Base-by-base conservation (phyloP, 257 asterid species). In the Solanum pinnatisectum region DNA sequence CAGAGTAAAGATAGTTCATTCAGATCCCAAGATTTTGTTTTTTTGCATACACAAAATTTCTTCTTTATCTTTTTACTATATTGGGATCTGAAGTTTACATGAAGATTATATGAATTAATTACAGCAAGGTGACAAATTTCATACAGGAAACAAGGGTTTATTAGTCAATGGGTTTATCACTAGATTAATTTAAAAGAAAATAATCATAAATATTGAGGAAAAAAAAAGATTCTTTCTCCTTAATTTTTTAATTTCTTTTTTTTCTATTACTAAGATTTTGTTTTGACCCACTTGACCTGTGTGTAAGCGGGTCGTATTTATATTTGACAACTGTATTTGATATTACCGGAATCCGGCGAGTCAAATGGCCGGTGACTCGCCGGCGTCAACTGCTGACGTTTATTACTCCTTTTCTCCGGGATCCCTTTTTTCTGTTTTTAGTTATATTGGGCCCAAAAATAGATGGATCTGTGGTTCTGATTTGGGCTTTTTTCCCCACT, bases 11-110 rank as follows among this genome's bases (percentile, higher is more conserved):
- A 63, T 56, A 84, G 39, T 87, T 44, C 27, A 73, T 74, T 86
- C 86, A 9, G 12, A 73, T 83, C 87, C 60, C 46, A 71, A 60
- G 84, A 84, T 71, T 88, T 88, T 82, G 9, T 15, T 60, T 39
- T 84, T 44, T 44, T 79, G 39, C 73, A 12, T 2, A 5, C 6
- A 82, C 44, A 82, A 18, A 30, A 16, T 5, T 30, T 49, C 2
- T 82, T 82, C 70, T 30, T 46, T 79, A 5, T 10, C 35, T 42
- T 16, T 44, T 44, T 49, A 65, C 72, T 65, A 82, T 32, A 25
- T 81, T 87, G 87, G 87, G 87, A 87, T 87, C 63, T 49, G 68
- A 25, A 77, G 79, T 77, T 70, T 60, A 87, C 42, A 77, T 49
- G 23, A 60, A 60, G 52, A 39, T 77, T 78, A 39, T 78, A 32